A percentile compares a stretch with the other conserved stretches of the same genome.
Conservation (phyloP, 2,329 filamentous ascomycete species). For the Didymella arachidicola region DNA sequence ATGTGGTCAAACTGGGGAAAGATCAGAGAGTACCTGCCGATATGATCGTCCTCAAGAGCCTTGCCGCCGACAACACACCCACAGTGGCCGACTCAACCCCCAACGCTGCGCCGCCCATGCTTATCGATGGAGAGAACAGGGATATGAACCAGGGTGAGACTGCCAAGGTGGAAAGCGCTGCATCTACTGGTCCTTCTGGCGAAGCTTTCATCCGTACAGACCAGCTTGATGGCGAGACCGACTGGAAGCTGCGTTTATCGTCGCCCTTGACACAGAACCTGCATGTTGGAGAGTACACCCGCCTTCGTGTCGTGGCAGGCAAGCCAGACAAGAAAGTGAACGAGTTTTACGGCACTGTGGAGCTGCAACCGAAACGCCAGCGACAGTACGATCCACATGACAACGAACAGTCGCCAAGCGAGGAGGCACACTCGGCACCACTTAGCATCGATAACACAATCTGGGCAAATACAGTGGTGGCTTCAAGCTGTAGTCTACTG, state of each 20-base stretch:
- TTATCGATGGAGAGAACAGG: constrained; percentile 30
- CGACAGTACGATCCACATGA: constrained; percentile 57
- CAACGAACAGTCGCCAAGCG: constrained; percentile 29
- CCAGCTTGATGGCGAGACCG: constrained; percentile 95
- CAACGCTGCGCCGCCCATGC: constrained; percentile 19
- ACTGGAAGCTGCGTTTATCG: constrained; percentile 94
- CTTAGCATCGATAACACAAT: constrained; percentile 96
- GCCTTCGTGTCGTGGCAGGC: constrained; percentile 76
- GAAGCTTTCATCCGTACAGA: constrained; percentile 98
- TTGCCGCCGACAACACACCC: constrained; percentile 51
- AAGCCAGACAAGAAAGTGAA: constrained; percentile 95
- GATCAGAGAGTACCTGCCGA: constrained; percentile 94
- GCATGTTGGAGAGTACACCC: constrained; percentile 71
- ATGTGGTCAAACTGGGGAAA: constrained; percentile 91
- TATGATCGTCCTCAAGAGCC: constrained; percentile 89
- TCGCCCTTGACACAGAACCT: constrained; percentile 86
- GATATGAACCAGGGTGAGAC: constrained; percentile 23
- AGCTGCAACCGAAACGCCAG: constrained; percentile 67
- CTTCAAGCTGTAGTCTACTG: constrained; percentile 86
- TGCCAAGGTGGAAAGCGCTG: constrained; percentile 26
- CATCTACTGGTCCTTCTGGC: constrained; percentile 61
- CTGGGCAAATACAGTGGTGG: constrained; percentile 97
- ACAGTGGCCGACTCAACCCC: constrained; percentile 9
- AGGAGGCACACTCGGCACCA: constrained; percentile 66
- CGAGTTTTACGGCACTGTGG: constrained; percentile 89